phyloP scores from a whole-genome alignment of 257 asterid species.

The Petrea volubilis region DNA sequence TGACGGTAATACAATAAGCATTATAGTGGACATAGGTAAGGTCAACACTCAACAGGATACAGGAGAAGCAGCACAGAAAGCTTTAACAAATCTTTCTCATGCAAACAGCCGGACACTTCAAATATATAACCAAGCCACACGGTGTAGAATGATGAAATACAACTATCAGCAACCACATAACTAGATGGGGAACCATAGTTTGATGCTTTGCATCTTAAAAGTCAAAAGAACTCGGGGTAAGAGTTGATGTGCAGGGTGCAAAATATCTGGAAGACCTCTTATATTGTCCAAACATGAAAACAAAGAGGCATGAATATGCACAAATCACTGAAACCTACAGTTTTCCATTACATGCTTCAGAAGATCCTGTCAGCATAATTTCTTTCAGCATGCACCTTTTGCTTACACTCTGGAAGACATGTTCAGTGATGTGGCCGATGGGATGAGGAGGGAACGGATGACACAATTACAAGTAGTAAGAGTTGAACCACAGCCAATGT shows the following conservation, averaged over 20 bases:
- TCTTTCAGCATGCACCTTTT: not conserved
- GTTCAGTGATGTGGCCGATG: not conserved
- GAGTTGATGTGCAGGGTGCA: too few species aligned
- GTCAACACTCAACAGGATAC: not conserved
- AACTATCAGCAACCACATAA: not conserved
- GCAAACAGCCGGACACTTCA: not conserved
- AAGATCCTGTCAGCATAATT: not conserved
- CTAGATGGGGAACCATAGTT: not conserved
- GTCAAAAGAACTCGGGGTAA: not conserved
- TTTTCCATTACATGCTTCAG: not conserved
- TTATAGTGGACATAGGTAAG: not conserved
- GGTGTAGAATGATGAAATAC: not conserved
- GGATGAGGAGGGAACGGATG: not conserved
- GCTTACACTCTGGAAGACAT: not conserved
- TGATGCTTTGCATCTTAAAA: not conserved
- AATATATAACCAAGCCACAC: not conserved
- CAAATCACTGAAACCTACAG: not conserved
- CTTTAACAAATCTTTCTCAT: not conserved
- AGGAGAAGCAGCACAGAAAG: not conserved
- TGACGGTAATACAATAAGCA: slow-evolving; percentile 7
- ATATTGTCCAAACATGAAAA: not conserved
- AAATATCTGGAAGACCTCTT: not conserved
- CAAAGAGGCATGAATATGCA: not conserved
- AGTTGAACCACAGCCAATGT: not conserved
- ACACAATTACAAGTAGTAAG: not conserved